Conservation (phyloP, 2,329 filamentous ascomycete genomes). For the Fusarium compactum region DNA sequence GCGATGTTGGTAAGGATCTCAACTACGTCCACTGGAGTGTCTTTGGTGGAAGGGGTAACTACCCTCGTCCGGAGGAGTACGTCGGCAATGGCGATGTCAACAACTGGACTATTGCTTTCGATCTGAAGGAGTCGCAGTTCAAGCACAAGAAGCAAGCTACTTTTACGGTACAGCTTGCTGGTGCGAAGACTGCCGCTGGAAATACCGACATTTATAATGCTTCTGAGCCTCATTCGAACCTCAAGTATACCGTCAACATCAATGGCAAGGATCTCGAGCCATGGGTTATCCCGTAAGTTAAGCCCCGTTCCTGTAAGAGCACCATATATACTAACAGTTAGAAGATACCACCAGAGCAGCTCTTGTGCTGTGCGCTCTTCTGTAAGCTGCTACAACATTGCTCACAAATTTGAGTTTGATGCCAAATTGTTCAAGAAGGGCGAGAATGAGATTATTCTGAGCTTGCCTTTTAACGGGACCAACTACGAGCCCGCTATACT, state of each 20-base stretch:
- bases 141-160: slow-evolving; percentile 60
- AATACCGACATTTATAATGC: slow-evolving; percentile 70
- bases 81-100: slow-evolving; percentile 61
- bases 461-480: slow-evolving; percentile 69
- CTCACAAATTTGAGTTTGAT: slow-evolving; percentile 71
- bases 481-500: slow-evolving; percentile 69
- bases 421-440: slow-evolving; percentile 61
- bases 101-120: slow-evolving; percentile 70
- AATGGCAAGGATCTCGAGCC: slow-evolving; percentile 60
- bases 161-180: slow-evolving; percentile 72
- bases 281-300: slow-evolving; percentile 67
- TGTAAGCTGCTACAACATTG: slow-evolving; percentile 71
- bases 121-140: slow-evolving; percentile 58
- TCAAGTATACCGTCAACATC: slow-evolving; percentile 60
- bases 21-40: slow-evolving; percentile 77
- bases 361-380: slow-evolving; percentile 72
- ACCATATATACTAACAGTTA: not conserved
- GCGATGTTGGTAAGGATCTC: slow-evolving; percentile 61
- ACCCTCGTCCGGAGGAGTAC: slow-evolving; percentile 57
- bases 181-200: slow-evolving; percentile 70
- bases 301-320: too few species aligned
- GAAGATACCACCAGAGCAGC: slow-evolving; percentile 47
- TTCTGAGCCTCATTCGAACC: slow-evolving; percentile 63
- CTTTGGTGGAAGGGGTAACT: slow-evolving; percentile 68
- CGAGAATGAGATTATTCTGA: slow-evolving; percentile 67